Base-by-base conservation (phyloP, 225 moss, liverwort and hornwort genomes). In the Ulota crispa region DNA sequence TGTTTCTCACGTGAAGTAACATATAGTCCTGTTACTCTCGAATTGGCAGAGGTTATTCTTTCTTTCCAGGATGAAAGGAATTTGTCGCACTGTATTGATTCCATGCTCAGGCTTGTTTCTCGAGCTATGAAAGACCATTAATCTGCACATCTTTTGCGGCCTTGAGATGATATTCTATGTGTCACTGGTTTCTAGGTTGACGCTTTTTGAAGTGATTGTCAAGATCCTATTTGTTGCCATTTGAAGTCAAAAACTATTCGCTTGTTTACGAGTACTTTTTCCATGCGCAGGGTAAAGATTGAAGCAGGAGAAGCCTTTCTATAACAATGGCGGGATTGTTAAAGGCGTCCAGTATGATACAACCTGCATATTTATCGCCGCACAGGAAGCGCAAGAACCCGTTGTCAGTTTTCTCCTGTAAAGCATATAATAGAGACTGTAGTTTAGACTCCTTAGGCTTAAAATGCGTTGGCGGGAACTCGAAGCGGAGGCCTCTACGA, bases 241-340 rank as follows among this genome's bases (percentile, higher is more conserved):
- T 62, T 45, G 53, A 59, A 27, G 20, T 59, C 30, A 12, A 73
- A 57, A 28, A 70, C 3, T 31, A 13, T 39, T 8, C n/a, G 23
- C 28, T 76, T 76, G 73, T 21, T 83, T 31, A 83, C 66, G 60
- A 67, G 34, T 19, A 36, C 11, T 59, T 73, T 73, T 71, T 20
- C 24, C 21, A 68, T 67, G 83, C 21, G 73, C 83, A 84, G 83
- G 47, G 15, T 68, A 23, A 15, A 60, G 4, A 50, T 68, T 52
- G 73, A 79, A 77, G 68, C 30, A 66, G 73, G 66, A 65, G 45
- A 42, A 47, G 26, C 34, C 18, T 45, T 47, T 42, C 15, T 60
- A 15, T 27, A 27, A 65, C 1, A 60, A 84, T 84, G 83, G 73
- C 83, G 39, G 83, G 83, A 79, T 79, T 84, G 60, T 73, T 84